A percentile compares a stretch with the other conserved stretches of the same genome.
These are phyloP conservation scores for Aspergillus alliaceus DNA, from an alignment of 2,329 filamentous ascomycete genomes.

Conservation along the genomic window DNA sequence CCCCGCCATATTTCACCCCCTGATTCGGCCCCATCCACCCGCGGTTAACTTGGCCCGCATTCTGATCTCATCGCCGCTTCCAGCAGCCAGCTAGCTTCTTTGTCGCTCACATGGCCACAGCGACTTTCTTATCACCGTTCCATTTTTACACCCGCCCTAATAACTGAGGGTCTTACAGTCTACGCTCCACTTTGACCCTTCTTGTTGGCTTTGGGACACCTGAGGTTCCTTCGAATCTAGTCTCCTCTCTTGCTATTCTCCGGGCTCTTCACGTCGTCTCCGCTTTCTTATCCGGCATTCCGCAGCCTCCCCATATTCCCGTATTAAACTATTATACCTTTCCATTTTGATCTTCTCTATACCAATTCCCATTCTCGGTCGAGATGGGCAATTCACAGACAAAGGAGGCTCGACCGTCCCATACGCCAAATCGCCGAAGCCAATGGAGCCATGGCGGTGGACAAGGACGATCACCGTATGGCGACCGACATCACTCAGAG, in stretches of 20 bases:
- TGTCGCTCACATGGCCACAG: conserved; percentile 32
- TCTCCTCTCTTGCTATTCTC: conserved; percentile 10
- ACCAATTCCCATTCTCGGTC: conserved; percentile 10
- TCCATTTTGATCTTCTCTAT: conserved; percentile 1
- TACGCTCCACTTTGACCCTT: conserved; percentile 6
- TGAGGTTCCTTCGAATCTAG: neutral
- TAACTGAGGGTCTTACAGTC: conserved; percentile 11
- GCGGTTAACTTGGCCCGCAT: conserved; percentile 19
- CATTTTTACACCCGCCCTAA: conserved; percentile 8
- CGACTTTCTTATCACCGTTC: conserved; percentile 16
- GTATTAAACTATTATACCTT: neutral
- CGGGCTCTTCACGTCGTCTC: conserved; percentile 13
- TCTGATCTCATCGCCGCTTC: conserved; percentile 27
- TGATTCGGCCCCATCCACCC: conserved; percentile 14
- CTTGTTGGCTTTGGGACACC: conserved; percentile 3
- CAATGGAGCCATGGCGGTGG: conserved; percentile 29
- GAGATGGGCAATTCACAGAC: conserved; percentile 50
- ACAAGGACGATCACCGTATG: conserved; percentile 31
- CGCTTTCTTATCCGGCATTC: conserved; percentile 22
- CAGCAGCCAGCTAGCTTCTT: conserved; percentile 13
- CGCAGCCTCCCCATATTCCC: conserved; percentile 11
- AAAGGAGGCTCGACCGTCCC: conserved; percentile 43
- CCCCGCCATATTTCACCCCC: neutral
- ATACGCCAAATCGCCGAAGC: conserved; percentile 27
- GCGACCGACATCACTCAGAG: conserved; percentile 34